Base-by-base conservation (phyloP, 306 rosid species). In the Lablab purpureus region DNA sequence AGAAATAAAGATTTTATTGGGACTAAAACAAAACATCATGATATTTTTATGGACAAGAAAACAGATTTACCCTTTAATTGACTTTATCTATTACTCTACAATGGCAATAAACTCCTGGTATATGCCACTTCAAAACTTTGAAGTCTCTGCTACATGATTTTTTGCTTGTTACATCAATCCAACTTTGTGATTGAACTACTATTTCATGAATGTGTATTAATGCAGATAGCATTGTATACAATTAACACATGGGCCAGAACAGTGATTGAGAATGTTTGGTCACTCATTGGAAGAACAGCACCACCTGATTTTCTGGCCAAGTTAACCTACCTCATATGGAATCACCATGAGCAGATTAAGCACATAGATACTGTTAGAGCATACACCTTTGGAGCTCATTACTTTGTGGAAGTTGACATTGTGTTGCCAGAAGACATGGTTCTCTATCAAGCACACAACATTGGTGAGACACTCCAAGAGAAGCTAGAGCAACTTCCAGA, bases 361-460 rank as follows among this genome's bases (percentile, higher is more conserved):
- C 87, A 90, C 81, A 92, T 92, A n/a, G 97, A 92, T 56, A 92
- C 97, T 1, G 96, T 92, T 43, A 87, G 97, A 68, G 97, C 97
- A 6, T 92, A 92, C 84, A 93, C 96, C 0, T 84, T 93, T 54
- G 97, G 97, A 19, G 80, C 92, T 30, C 80, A 76, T 47, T 89
- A 93, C 90, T 93, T 93, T 79, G 97, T 86, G 14, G 97, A 93
- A 88, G 96, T 89, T 36, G 97, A 93, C 84, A 88, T 93, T 4
- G 96, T 93, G 34, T 82, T 93, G 60, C 96, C 91, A 7, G 90
- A 86, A 50, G 83, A 89, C 80, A 90, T 89, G 96, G 76, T 81
- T 73, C 86, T 92, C 19, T 54, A 84, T 47, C 66, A 82, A 82
- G 96, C 97, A 12, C 97, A 92, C 80, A 87, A 92, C 64, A 92